Evolutionary conservation across 2,329 filamentous ascomycete species (phyloP).

Genomic region (Pleochaeta shiraiana): DNA sequence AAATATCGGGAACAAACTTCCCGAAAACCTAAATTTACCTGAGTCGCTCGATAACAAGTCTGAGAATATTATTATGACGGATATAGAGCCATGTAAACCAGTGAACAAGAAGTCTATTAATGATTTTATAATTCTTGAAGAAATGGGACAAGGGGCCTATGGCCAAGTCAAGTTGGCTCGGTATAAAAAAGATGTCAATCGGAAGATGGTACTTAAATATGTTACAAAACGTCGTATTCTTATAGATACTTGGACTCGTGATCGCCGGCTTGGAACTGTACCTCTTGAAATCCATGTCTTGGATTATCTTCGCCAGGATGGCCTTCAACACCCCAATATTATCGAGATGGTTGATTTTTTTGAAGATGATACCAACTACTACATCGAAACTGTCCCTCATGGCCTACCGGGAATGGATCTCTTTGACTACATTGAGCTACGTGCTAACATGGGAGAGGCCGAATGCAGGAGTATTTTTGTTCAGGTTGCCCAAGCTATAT

Average conservation of each 20-base stretch:
- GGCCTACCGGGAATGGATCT: conserved; percentile 94
- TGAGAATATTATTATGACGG: conserved; percentile 17
- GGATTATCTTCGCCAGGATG: conserved; percentile 67
- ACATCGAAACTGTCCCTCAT: conserved; percentile 95
- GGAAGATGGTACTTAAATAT: conserved; percentile 90
- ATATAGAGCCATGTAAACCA: conserved; percentile 20
- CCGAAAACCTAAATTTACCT: conserved; percentile 28
- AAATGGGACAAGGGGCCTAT: conserved; percentile 97
- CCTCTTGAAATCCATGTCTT: conserved; percentile 94
- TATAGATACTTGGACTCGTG: conserved; percentile 95
- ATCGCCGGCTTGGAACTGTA: conserved; percentile 79
- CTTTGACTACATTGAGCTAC: conserved; percentile 95
- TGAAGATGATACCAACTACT: conserved; percentile 78
- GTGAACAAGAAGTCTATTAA: conserved; percentile 59
- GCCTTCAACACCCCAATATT: conserved; percentile 43
- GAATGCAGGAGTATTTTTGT: conserved; percentile 92
- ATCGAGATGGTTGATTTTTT: conserved; percentile 55
- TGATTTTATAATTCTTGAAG: conserved; percentile 82
- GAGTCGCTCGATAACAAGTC: conserved; percentile 16
- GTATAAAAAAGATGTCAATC: conserved; percentile 51
- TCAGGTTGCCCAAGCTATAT: conserved; percentile 73
- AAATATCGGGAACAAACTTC: conserved; percentile 31
- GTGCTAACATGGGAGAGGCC: conserved; percentile 85
- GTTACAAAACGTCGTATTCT: conserved; percentile 93
- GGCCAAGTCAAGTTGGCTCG: conserved; percentile 91